Evolutionary conservation across 805 yeast genomes (phyloP).

Genomic region (Sporopachydermia quercuum): DNA sequence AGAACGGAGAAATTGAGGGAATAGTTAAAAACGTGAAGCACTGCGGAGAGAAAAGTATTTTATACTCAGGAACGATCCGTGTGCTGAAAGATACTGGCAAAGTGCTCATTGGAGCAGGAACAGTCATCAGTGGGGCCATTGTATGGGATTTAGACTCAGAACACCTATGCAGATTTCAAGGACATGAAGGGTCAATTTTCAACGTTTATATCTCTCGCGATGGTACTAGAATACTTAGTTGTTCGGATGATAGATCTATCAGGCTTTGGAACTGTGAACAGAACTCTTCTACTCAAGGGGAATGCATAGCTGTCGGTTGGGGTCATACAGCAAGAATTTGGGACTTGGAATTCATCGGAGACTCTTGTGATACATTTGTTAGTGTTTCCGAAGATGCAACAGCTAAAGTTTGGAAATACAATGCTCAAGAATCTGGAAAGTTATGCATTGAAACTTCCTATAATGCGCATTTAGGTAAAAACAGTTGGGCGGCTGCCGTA

Average conservation of each 20-base stretch:
- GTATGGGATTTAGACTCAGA: constrained; percentile 49
- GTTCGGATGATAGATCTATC: constrained; percentile 91
- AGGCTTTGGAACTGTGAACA: constrained; percentile 49
- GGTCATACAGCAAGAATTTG: constrained; percentile 94
- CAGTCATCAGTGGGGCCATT: constrained; percentile 79
- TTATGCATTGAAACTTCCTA: constrained; percentile 32
- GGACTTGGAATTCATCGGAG: constrained; percentile 47
- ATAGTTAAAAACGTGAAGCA: constrained; percentile 20
- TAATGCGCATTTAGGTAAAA: constrained; percentile 73
- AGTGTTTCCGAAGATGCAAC: constrained; percentile 84
- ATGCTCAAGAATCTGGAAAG: constrained; percentile 9
- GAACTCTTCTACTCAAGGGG: constrained; percentile 32
- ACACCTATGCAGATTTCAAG: constrained; percentile 37
- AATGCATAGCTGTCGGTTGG: constrained; percentile 68
- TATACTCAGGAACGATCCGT: constrained; percentile 74
- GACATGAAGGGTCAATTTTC: constrained; percentile 89
- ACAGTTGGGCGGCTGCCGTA: constrained; percentile 69
- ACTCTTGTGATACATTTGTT: constrained; percentile 24
- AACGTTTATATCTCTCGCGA: constrained; percentile 48
- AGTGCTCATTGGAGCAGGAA: constrained; percentile 69
- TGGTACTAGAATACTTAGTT: constrained; percentile 48
- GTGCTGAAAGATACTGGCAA: constrained; percentile 19
- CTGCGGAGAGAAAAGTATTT: constrained; percentile 61
- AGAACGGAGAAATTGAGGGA: constrained; percentile 12
- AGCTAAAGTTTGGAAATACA: constrained; percentile 58